Conservation (phyloP, 192 early-diverging fungal genomes). For the Oehlia diaphana region DNA sequence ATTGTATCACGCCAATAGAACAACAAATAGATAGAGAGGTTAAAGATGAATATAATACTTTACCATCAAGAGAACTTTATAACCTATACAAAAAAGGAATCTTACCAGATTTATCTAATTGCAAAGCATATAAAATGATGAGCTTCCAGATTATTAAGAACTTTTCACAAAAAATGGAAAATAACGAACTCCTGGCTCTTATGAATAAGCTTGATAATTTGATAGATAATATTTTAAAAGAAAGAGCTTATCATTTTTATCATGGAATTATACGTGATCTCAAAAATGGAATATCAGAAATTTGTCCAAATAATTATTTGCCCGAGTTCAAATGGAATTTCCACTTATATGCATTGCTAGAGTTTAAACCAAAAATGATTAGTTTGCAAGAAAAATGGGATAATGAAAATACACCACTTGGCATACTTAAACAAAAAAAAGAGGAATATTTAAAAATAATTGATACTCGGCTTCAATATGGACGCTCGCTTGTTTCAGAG, state of each 20-base stretch:
- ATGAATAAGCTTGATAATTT: neutral
- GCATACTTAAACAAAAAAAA: slow-evolving; percentile 24
- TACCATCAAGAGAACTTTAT: neutral
- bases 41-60: neutral
- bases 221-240: neutral
- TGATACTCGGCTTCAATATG: slow-evolving; percentile 16
- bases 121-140: slow-evolving; percentile 16
- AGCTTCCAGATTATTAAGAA: no score
- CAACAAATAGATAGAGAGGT: slow-evolving; percentile 14
- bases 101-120: neutral
- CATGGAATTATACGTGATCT: slow-evolving; percentile 12
- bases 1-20: neutral
- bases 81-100: neutral
- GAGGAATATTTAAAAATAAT: slow-evolving; percentile 14
- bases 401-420: slow-evolving; percentile 7
- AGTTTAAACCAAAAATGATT: slow-evolving; percentile 17
- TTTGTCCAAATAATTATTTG: neutral
- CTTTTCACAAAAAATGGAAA: neutral
- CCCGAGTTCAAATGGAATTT: slow-evolving; percentile 4
- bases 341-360: slow-evolving; percentile 8
- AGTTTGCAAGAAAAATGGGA: slow-evolving; percentile 14
- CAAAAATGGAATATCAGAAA: neutral
- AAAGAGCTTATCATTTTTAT: neutral
- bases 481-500: slow-evolving; percentile 9
- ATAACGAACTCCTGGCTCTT: neutral